Base-by-base conservation (phyloP, 1,284 basidiomycete species). In the Cystobasidium sp. region DNA sequence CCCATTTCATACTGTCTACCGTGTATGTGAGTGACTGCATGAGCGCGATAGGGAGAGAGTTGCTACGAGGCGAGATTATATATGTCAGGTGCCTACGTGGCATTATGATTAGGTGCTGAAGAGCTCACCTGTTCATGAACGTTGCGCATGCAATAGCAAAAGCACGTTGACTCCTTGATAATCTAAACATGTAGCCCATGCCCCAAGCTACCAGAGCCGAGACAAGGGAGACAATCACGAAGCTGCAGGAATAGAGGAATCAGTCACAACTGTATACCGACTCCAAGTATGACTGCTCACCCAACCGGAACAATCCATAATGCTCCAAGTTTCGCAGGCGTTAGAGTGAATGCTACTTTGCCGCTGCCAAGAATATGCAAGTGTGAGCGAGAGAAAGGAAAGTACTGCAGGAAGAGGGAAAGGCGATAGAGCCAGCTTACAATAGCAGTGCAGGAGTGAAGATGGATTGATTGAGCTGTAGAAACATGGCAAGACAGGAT, bases 311-410 rank as follows among this genome's bases (percentile, higher is more conserved):
- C 74, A 62, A 82, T 80, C 71, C 79, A 79, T 49, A 84, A 80
- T 68, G 84, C 82, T 12, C 78, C 78, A 46, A 84, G 78, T 56
- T 83, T 82, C 20, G 80, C 80, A 0, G 83, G 82, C 8, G 82
- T 82, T 37, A 84, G 78, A n/a, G 80, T 81, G 76, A 84, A 84
- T 0, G 84, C 84, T 10, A 84, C 82, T 73, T 84, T 84, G 77
- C 79, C 80, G 12, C 82, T 72, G 65, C 41, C 79, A 0, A 81
- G 82, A 8, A 82, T 81, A 78, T 79, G 78, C 70, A 77, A 24
- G 12, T 22, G n/a, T 22, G 31, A 31, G 16, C 44, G 22, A 16
- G 43, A 2, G 51, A 43, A 51, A 64, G 53, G 22, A 18, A 12
- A n/a, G 53, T 55, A 18, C 7, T 12, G 22, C 10, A 24, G 10